phyloP scores from a whole-genome alignment of 345 rosid species.

The Brassica napus region DNA sequence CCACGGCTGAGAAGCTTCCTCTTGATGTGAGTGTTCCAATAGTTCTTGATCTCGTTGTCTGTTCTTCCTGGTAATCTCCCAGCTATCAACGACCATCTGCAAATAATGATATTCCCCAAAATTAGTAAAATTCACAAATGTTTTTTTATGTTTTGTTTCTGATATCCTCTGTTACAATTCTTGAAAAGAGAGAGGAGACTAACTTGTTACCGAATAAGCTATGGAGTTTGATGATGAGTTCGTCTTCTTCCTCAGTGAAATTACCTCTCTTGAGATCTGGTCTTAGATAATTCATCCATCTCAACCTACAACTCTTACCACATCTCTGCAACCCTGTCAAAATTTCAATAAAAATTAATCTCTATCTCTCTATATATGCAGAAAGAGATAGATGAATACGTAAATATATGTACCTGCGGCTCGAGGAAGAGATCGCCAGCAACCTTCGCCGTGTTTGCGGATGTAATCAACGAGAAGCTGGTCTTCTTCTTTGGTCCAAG shows the following conservation, averaged over 20 bases:
- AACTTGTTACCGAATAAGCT: slow-evolving; percentile 82
- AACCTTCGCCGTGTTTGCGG: slow-evolving; percentile 83
- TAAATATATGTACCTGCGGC: slow-evolving; percentile 57
- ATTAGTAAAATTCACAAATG: neutral
- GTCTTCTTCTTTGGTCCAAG: slow-evolving; percentile 94
- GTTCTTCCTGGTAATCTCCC: slow-evolving; percentile 83
- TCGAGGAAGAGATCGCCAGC: slow-evolving; percentile 92
- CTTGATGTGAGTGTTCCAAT: slow-evolving; percentile 88
- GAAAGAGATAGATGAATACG: neutral
- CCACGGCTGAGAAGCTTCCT: slow-evolving; percentile 75
- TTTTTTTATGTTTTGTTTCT: neutral
- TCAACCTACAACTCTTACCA: slow-evolving; percentile 80
- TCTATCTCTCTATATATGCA: neutral
- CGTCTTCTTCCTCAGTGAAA: slow-evolving; percentile 77
- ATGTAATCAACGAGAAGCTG: slow-evolving; percentile 75
- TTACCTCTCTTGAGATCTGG: slow-evolving; percentile 92
- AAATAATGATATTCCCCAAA: neutral
- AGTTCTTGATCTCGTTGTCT: slow-evolving; percentile 86
- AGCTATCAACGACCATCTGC: slow-evolving; percentile 82
- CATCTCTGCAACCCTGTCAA: slow-evolving; percentile 71
- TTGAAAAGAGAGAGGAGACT: slow-evolving; percentile 4
- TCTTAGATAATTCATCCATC: slow-evolving; percentile 70
- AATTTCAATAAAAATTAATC: neutral
- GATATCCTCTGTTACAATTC: neutral
- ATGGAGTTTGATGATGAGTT: slow-evolving; percentile 77